phyloP scores from a whole-genome alignment of 768 basidiomycete genomes.

The Podaxis mareebaensis region DNA sequence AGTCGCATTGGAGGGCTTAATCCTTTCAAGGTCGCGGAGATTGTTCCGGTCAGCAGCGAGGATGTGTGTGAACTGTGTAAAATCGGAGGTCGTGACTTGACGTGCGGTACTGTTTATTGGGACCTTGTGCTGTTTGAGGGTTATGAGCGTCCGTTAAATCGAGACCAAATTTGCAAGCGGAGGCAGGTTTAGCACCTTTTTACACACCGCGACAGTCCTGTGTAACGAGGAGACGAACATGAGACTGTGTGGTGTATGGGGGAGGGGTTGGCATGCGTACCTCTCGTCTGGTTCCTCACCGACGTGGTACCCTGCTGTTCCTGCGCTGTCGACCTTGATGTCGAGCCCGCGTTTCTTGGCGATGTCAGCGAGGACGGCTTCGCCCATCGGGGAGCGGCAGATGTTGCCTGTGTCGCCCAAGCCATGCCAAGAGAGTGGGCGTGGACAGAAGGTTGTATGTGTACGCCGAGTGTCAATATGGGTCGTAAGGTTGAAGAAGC shows the following conservation, averaged over 20 bases:
- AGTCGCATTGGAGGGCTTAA: slow-evolving; percentile 50
- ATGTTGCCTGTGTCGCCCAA: slow-evolving; percentile 62
- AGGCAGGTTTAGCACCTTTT: slow-evolving; percentile 51
- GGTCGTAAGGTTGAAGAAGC: background rate
- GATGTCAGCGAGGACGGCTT: slow-evolving; percentile 76
- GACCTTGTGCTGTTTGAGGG: slow-evolving; percentile 58
- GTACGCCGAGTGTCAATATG: too few species aligned
- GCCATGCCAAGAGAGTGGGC: background rate
- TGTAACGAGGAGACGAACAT: background rate
- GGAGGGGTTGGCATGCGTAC: slow-evolving; percentile 34
- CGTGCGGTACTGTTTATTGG: slow-evolving; percentile 71
- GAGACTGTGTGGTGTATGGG: background rate
- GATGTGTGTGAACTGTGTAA: slow-evolving; percentile 77
- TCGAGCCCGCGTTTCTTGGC: slow-evolving; percentile 67
- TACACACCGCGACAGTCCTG: slow-evolving; percentile 72
- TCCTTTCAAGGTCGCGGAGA: slow-evolving; percentile 57
- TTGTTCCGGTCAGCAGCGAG: slow-evolving; percentile 84
- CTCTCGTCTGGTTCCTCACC: slow-evolving; percentile 84
- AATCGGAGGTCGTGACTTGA: slow-evolving; percentile 69
- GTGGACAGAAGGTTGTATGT: too few species aligned
- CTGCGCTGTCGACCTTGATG: slow-evolving; percentile 78
- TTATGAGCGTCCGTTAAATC: background rate
- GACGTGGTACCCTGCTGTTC: slow-evolving; percentile 82
- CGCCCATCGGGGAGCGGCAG: slow-evolving; percentile 91
- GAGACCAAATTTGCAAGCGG: background rate